Percentiles rank a stretch among this genome's conserved stretches.
Evolutionary conservation across 495 filamentous ascomycete genomes (phyloP).

Genomic region (Astrothelium macrocarpum): DNA sequence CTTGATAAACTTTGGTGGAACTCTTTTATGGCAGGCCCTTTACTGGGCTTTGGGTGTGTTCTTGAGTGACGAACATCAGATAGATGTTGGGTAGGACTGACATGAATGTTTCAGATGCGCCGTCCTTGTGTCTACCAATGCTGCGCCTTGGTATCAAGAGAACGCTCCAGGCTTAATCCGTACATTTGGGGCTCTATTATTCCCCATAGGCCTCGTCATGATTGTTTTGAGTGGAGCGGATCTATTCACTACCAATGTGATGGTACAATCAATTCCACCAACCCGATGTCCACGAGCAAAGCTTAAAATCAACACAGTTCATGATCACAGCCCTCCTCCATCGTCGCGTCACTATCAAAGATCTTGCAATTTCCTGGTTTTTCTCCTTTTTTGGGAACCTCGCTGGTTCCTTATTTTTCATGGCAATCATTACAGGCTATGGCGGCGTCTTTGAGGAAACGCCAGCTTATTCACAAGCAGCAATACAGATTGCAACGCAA

Average conservation of each 20-base stretch:
- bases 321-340: constrained; percentile 48
- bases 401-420: constrained; percentile 49
- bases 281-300: not conserved
- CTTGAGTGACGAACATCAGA: not conserved
- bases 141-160: constrained; percentile 49
- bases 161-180: constrained; percentile 53
- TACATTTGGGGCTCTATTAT: constrained; percentile 45
- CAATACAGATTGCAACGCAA: constrained; percentile 27
- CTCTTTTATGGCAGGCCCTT: constrained; percentile 16
- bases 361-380: constrained; percentile 46
- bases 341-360: constrained; percentile 38
- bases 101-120: too few species aligned
- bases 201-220: constrained; percentile 50
- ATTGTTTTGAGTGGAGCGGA: constrained; percentile 52
- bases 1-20: constrained; percentile 21
- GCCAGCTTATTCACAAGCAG: not conserved
- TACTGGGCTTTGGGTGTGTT: constrained; percentile 14
- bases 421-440: constrained; percentile 50
- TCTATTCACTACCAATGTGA: constrained; percentile 50
- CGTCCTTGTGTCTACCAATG: constrained; percentile 41
- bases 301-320: constrained; percentile 26
- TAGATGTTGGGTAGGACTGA: too few species aligned
- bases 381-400: constrained; percentile 53
- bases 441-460: constrained; percentile 43
- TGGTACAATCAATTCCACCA: constrained; percentile 32